These are phyloP conservation scores for Dactylis glomerata DNA, from an alignment of 176 grass and related monocot species.

Conservation along the genomic window DNA sequence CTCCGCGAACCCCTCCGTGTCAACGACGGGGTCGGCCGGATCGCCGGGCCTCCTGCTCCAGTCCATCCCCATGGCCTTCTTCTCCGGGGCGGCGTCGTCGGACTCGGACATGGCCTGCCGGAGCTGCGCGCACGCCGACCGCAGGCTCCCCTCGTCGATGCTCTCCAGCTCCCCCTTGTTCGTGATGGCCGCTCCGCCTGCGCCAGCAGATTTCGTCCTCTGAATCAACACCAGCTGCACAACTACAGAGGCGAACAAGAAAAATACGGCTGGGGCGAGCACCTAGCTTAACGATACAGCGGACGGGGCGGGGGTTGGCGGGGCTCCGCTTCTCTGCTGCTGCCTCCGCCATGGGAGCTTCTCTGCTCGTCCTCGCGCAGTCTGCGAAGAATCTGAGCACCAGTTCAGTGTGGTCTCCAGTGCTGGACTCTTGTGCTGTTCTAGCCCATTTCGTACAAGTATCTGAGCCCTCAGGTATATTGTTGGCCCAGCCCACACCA, in stretches of 20 bases:
- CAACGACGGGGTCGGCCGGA: slow-evolving; percentile 28
- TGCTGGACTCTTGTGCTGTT: neutral
- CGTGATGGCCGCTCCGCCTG: slow-evolving; percentile 96
- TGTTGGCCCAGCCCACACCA: no score
- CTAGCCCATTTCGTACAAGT: neutral
- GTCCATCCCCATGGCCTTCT: slow-evolving; percentile 63
- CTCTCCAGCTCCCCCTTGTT: slow-evolving; percentile 89
- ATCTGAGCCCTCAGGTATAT: no score
- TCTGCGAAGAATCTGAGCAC: neutral
- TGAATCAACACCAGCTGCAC: neutral
- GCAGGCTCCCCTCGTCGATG: slow-evolving; percentile 52
- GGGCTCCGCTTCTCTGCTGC: neutral
- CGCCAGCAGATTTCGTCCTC: neutral
- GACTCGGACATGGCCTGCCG: slow-evolving; percentile 80
- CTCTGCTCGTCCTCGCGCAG: slow-evolving; percentile 16
- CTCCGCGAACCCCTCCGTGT: slow-evolving; percentile 31
- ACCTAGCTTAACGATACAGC: slow-evolving; percentile 92
- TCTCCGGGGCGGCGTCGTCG: slow-evolving; percentile 18
- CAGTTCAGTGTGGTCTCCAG: neutral
- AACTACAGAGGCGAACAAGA: neutral
- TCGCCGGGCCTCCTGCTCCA: slow-evolving; percentile 68
- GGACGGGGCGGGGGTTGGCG: slow-evolving; percentile 13
- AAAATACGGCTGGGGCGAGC: neutral
- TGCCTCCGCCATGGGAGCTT: slow-evolving; percentile 32
- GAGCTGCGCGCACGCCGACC: slow-evolving; percentile 68